Percentiles rank a stretch among this genome's conserved stretches.
phyloP scores from a whole-genome alignment of 2,329 filamentous ascomycete genomes.

The Pseudogymnoascus sp. region DNA sequence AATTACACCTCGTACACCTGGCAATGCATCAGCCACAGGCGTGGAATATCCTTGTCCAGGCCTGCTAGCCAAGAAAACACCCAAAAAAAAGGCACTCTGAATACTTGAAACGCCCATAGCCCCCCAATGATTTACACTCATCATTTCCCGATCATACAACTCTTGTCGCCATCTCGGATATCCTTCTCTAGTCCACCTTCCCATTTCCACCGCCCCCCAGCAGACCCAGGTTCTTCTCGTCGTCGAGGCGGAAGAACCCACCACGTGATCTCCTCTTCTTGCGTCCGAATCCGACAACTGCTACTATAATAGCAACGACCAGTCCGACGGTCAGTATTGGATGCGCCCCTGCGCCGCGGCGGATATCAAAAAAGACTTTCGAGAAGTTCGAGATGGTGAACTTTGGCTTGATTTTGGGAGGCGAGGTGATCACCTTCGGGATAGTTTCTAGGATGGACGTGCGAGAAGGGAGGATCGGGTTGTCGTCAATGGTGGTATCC shows the following conservation, averaged over 20 bases:
- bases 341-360: slow-evolving; percentile 49
- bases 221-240: slow-evolving; percentile 55
- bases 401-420: slow-evolving; percentile 63
- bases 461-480: slow-evolving; percentile 79
- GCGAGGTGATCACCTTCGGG: slow-evolving; percentile 40
- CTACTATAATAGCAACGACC: slow-evolving; percentile 48
- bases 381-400: slow-evolving; percentile 65
- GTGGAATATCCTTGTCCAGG: slow-evolving; percentile 2
- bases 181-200: slow-evolving; percentile 39
- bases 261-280: slow-evolving; percentile 46
- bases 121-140: slow-evolving; percentile 8
- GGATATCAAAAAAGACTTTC: slow-evolving; percentile 62
- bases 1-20: slow-evolving; percentile 4
- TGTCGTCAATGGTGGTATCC: slow-evolving; percentile 84
- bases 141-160: slow-evolving; percentile 9
- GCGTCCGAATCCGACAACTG: slow-evolving; percentile 44
- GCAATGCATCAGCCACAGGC: slow-evolving; percentile 1
- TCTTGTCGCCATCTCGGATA: slow-evolving; percentile 1
- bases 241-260: slow-evolving; percentile 55
- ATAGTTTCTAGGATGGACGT: slow-evolving; percentile 33
- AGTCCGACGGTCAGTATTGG: slow-evolving; percentile 50
- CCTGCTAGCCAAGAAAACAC: slow-evolving; percentile 6
- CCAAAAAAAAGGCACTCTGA: neutral
- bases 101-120: slow-evolving; percentile 5
- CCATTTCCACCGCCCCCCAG: slow-evolving; percentile 45